These are phyloP conservation scores for Cucurbitaria berberidis DNA, from an alignment of 2,329 filamentous ascomycete species.

Conservation along the genomic window DNA sequence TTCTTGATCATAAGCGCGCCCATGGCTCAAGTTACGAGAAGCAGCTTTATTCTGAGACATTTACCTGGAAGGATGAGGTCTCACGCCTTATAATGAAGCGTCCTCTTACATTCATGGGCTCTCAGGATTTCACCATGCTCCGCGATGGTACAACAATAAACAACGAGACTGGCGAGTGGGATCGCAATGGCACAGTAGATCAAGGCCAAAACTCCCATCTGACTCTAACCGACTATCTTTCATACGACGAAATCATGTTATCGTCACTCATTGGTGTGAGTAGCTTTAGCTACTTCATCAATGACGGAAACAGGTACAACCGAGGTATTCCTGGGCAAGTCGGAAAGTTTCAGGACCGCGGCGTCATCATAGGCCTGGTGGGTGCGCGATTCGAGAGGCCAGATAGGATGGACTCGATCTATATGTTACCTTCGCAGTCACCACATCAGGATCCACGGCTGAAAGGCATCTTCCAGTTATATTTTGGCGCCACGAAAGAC, in stretches of 20 bases:
- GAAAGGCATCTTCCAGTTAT: not conserved
- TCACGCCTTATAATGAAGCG: slow-evolving; percentile 8
- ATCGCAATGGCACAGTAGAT: slow-evolving; percentile 8
- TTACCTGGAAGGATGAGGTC: slow-evolving; percentile 6
- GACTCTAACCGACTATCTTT: slow-evolving; percentile 5
- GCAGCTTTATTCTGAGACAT: not conserved
- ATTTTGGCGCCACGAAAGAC: slow-evolving; percentile 3
- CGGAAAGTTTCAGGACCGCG: slow-evolving; percentile 7
- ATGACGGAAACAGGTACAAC: slow-evolving; percentile 10
- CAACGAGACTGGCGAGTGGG: slow-evolving; percentile 3
- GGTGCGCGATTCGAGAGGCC: slow-evolving; percentile 10
- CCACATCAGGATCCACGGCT: slow-evolving; percentile 3
- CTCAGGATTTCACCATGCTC: slow-evolving; percentile 4
- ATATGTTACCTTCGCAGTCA: not conserved
- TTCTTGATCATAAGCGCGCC: slow-evolving; percentile 7
- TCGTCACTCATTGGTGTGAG: slow-evolving; percentile 8
- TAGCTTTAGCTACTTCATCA: slow-evolving; percentile 10
- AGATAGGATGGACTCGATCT: slow-evolving; percentile 9
- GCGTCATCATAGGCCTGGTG: slow-evolving; percentile 10
- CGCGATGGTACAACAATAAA: slow-evolving; percentile 1
- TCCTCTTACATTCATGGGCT: slow-evolving; percentile 7
- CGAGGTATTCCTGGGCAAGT: not conserved
- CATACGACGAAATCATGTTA: slow-evolving; percentile 16
- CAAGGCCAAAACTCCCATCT: slow-evolving; percentile 7
- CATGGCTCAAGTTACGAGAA: slow-evolving; percentile 10